Evolutionary conservation across 1,284 basidiomycete species (phyloP).

Genomic region (Ceratobasidium sp.): DNA sequence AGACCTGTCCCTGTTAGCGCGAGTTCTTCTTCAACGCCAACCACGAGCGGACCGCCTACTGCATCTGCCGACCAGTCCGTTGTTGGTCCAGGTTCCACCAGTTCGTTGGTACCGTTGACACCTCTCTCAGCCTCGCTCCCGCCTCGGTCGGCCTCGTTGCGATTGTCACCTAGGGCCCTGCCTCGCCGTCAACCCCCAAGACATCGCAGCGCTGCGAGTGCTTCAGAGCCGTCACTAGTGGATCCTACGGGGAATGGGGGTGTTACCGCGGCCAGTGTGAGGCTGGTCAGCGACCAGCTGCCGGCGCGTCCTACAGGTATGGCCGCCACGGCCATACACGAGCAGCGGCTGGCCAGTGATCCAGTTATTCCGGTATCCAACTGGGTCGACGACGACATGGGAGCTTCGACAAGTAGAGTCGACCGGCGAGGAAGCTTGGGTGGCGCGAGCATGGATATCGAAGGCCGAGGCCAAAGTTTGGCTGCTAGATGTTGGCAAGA

Average conservation of each 20-base stretch:
- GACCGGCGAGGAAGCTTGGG: conserved; percentile 7
- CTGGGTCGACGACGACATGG: conserved; percentile 12
- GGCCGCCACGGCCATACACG: background rate
- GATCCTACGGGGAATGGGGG: background rate
- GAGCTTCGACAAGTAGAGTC: background rate
- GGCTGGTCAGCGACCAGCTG: conserved; percentile 21
- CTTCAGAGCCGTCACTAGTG: conserved; percentile 25
- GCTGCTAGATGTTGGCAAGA: conserved; percentile 87
- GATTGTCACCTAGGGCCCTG: conserved; percentile 9
- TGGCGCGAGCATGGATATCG: conserved; percentile 48
- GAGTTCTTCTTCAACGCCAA: background rate
- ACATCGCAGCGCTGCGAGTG: conserved; percentile 27
- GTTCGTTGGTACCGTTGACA: background rate
- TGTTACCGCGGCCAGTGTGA: conserved; percentile 1
- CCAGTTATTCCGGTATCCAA: background rate
- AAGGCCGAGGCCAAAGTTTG: conserved; percentile 72
- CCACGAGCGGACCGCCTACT: background rate
- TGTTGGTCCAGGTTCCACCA: too few species aligned
- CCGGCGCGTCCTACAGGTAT: background rate
- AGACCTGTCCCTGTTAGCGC: background rate
- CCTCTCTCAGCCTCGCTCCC: conserved; percentile 13
- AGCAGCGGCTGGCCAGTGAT: conserved; percentile 7
- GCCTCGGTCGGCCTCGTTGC: conserved; percentile 14
- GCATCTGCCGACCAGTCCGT: background rate
- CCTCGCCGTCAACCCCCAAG: conserved; percentile 24